Conservation (phyloP, 768 basidiomycete species). For the Suillus sp. region DNA sequence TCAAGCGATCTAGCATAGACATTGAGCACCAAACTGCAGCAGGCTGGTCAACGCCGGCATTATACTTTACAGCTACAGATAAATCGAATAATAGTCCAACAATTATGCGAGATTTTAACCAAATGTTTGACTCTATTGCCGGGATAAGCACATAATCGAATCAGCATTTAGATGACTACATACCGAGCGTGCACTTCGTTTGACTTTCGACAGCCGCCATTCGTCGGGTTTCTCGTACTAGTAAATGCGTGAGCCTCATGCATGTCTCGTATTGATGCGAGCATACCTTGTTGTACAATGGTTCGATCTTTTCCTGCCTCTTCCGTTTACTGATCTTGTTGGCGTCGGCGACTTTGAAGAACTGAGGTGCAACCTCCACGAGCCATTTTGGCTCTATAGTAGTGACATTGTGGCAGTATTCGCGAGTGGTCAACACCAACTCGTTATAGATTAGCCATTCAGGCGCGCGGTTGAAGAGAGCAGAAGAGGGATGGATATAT, state of each 20-base stretch:
- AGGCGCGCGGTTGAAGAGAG: constrained; percentile 94
- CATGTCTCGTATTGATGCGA: not conserved
- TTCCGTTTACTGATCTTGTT: constrained; percentile 98
- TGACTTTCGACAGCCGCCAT: constrained; percentile 93
- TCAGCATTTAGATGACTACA: constrained; percentile 25
- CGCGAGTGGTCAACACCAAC: constrained; percentile 92
- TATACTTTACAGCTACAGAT: constrained; percentile 13
- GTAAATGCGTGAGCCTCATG: constrained; percentile 9
- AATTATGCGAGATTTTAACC: constrained; percentile 46
- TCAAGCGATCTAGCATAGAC: not conserved
- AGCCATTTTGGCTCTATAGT: constrained; percentile 99
- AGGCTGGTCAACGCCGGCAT: constrained; percentile 1
- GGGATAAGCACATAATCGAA: not conserved
- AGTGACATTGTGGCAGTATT: constrained; percentile 92
- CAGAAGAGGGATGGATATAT: constrained; percentile 96
- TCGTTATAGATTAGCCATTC: constrained; percentile 98
- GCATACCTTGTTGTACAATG: constrained; percentile 81
- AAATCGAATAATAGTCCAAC: not conserved
- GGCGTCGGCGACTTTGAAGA: constrained; percentile 97
- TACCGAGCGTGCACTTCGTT: constrained; percentile 84
- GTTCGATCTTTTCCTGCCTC: constrained; percentile 95
- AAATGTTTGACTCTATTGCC: constrained; percentile 82
- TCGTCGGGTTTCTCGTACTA: constrained; percentile 89
- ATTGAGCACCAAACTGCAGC: not conserved
- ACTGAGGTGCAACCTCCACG: constrained; percentile 95